Evolutionary conservation across 1,139 yeast genomes (phyloP).

Genomic region (Geotrichum candidum): DNA sequence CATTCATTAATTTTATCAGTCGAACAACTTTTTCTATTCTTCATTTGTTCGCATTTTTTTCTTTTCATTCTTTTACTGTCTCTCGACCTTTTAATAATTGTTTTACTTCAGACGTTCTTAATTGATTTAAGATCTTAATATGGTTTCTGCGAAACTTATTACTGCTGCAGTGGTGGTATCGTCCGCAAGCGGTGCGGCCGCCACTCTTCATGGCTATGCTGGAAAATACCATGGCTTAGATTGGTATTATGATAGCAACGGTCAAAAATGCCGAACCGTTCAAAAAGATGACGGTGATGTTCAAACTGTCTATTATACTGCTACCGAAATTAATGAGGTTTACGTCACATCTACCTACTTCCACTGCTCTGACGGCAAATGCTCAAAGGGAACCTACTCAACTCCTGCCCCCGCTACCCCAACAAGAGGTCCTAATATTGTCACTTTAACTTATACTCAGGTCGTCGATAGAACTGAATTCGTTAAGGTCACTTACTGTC

Average conservation of each 20-base stretch:
- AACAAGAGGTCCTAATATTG: background rate
- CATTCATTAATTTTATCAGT: too few species aligned
- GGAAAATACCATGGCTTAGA: background rate
- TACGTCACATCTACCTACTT: background rate
- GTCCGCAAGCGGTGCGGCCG: background rate
- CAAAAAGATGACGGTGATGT: background rate
- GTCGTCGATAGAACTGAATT: background rate
- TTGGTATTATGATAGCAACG: slow-evolving; percentile 1
- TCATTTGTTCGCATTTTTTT: too few species aligned
- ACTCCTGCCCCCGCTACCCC: background rate
- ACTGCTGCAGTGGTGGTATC: background rate
- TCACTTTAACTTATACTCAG: background rate
- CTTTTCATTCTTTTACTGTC: too few species aligned
- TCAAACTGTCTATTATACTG: background rate
- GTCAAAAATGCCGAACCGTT: background rate
- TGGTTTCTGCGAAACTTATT: slow-evolving; percentile 1
- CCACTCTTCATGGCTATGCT: slow-evolving; percentile 1
- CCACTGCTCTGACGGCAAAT: background rate
- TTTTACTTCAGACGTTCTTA: too few species aligned
- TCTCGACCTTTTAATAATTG: too few species aligned
- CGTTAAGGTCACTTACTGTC: slow-evolving; percentile 4
- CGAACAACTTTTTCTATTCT: too few species aligned
- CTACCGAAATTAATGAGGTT: background rate
- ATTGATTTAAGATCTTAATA: background rate
- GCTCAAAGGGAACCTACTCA: background rate